A percentile compares a stretch with the other conserved stretches of the same genome.
Conservation (phyloP, 2,329 filamentous ascomycete genomes). For the Mycogone perniciosa region DNA sequence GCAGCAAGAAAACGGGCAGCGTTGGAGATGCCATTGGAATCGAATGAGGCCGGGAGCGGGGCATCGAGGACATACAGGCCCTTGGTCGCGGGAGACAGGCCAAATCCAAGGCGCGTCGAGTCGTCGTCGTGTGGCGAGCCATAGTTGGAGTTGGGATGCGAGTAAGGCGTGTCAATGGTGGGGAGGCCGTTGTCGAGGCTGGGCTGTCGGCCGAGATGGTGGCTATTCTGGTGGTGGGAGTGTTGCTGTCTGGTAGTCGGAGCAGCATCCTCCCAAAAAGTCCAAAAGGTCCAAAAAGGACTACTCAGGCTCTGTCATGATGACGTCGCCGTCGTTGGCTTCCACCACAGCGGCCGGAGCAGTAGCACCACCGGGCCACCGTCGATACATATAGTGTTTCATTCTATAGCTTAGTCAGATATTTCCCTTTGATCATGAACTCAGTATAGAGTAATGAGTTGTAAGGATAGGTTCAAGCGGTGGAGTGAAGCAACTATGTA, state of each 20-base stretch:
- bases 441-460: no score
- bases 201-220: slow-evolving; percentile 41
- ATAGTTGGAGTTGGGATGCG: slow-evolving; percentile 56
- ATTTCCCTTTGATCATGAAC: no score
- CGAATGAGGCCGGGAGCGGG: slow-evolving; percentile 87
- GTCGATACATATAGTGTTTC: no score
- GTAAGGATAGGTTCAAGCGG: no score
- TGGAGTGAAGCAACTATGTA: no score
- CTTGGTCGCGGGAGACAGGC: slow-evolving; percentile 68
- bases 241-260: slow-evolving; percentile 29
- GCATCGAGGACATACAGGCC: slow-evolving; percentile 87
- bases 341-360: no score
- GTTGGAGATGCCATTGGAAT: slow-evolving; percentile 90
- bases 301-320: no score
- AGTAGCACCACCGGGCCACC: no score
- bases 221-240: slow-evolving; percentile 19
- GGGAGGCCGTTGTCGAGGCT: slow-evolving; percentile 51
- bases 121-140: slow-evolving; percentile 76
- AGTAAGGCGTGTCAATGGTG: slow-evolving; percentile 53
- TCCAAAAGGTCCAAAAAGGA: no score
- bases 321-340: no score
- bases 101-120: slow-evolving; percentile 54
- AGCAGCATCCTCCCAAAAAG: no score
- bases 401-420: no score
- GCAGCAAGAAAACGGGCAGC: slow-evolving; percentile 72